phyloP scores from a whole-genome alignment of 164 flowering plant species.

The Platanus orientalis region DNA sequence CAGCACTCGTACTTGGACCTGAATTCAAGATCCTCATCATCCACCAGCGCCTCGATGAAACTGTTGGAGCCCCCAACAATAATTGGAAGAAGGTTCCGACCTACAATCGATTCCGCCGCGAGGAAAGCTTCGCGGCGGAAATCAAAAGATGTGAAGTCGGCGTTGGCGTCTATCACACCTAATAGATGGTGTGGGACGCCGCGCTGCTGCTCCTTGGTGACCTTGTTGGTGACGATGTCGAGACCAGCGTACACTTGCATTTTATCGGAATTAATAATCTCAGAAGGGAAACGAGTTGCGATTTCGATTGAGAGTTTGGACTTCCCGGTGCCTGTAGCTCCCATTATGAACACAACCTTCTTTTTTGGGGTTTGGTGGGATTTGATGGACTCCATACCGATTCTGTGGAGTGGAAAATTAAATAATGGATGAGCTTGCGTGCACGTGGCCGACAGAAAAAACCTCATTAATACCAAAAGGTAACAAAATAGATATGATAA shows the following conservation, averaged over 20 bases:
- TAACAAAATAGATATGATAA: too few relatives aligned
- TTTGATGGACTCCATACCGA: too few relatives aligned
- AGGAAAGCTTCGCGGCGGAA: conserved; percentile 38
- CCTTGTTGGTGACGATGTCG: conserved; percentile 70
- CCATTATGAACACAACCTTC: conserved; percentile 74
- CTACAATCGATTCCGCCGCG: conserved; percentile 38
- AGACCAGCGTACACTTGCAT: conserved; percentile 43
- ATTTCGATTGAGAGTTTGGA: conserved; percentile 73
- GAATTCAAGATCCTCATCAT: conserved; percentile 32
- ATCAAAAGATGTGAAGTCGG: conserved; percentile 45
- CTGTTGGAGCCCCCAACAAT: conserved; percentile 91
- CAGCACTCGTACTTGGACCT: conserved; percentile 50
- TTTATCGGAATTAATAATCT: conserved; percentile 59
- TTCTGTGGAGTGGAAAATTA: too few relatives aligned
- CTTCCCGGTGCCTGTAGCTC: conserved; percentile 88
- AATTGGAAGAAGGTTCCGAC: conserved; percentile 48
- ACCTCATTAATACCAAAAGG: too few relatives aligned
- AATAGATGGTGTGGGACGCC: conserved; percentile 75
- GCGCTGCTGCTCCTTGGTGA: conserved; percentile 53
- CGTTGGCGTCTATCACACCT: conserved; percentile 43
- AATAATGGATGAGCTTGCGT: too few relatives aligned
- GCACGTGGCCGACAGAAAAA: too few relatives aligned
- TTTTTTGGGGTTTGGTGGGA: too few relatives aligned
- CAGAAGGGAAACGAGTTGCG: conserved; percentile 56
- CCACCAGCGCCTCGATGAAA: conserved; percentile 54